Conservation (phyloP, 495 filamentous ascomycete species). For the Aspergillus egyptiacus region DNA sequence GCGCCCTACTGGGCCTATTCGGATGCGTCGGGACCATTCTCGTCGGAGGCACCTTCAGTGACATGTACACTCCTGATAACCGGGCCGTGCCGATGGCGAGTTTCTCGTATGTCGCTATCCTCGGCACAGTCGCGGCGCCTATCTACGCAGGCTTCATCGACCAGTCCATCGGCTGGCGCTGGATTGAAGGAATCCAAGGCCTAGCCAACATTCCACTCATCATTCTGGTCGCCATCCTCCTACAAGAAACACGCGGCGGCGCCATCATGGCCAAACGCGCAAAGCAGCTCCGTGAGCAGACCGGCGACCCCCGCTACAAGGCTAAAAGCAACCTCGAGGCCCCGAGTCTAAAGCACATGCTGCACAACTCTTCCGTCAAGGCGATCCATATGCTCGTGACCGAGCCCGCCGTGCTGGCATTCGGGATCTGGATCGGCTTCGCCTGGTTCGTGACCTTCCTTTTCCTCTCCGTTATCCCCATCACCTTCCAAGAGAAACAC, state of each 20-base stretch:
- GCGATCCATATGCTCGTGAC: slow-evolving; percentile 66
- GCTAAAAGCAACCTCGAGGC: slow-evolving; percentile 54
- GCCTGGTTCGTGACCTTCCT: slow-evolving; percentile 71
- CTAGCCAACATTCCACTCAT: slow-evolving; percentile 60
- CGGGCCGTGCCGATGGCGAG: slow-evolving; percentile 75
- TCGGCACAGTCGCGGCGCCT: slow-evolving; percentile 65
- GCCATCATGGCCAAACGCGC: slow-evolving; percentile 52
- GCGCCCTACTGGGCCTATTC: slow-evolving; percentile 67
- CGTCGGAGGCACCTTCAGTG: slow-evolving; percentile 69
- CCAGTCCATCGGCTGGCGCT: slow-evolving; percentile 66
- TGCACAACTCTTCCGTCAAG: slow-evolving; percentile 38
- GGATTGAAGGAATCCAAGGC: slow-evolving; percentile 75
- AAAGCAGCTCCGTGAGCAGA: slow-evolving; percentile 47
- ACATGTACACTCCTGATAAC: slow-evolving; percentile 67
- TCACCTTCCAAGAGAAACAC: slow-evolving; percentile 65
- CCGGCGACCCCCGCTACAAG: slow-evolving; percentile 63
- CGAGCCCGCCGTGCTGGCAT: slow-evolving; percentile 68
- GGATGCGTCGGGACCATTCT: slow-evolving; percentile 74
- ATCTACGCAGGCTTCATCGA: slow-evolving; percentile 69
- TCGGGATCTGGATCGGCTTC: slow-evolving; percentile 67
- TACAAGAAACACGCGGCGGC: slow-evolving; percentile 68
- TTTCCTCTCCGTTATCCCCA: slow-evolving; percentile 68
- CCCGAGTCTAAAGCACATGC: slow-evolving; percentile 32
- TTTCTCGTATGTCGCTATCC: slow-evolving; percentile 67
- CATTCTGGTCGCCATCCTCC: slow-evolving; percentile 43